These are phyloP conservation scores for Globisporangium viniferum DNA, from an alignment of 352 stramenopile genomes.

Conservation along the genomic window DNA sequence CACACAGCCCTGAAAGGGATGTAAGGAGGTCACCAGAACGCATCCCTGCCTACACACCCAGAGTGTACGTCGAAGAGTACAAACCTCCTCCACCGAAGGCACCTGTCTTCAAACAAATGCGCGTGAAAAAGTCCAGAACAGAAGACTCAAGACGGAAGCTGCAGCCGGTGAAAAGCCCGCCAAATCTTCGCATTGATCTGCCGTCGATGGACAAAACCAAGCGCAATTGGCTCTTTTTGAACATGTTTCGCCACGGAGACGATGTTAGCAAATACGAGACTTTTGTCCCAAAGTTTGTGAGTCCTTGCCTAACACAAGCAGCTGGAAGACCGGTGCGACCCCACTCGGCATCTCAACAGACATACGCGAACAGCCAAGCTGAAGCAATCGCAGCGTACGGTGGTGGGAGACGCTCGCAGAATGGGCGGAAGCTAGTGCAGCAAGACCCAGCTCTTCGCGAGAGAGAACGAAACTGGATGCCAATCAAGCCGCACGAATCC, in stretches of 20 bases:
- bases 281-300: conserved; percentile 37
- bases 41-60: conserved; percentile 1
- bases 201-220: conserved; percentile 60
- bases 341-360: conserved; percentile 16
- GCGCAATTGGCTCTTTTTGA: conserved; percentile 71
- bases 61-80: conserved; percentile 26
- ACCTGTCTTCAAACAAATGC: conserved; percentile 34
- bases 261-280: conserved; percentile 63
- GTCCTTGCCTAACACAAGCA: neutral
- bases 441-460: conserved; percentile 21
- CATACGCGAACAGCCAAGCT: conserved; percentile 19
- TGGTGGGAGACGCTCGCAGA: conserved; percentile 1
- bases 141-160: conserved; percentile 31
- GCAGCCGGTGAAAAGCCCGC: conserved; percentile 46
- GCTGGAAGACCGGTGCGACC: conserved; percentile 5
- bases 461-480: conserved; percentile 58
- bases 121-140: conserved; percentile 20
- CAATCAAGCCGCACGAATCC: conserved; percentile 39
- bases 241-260: conserved; percentile 78
- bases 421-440: conserved; percentile 27
- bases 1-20: neutral
- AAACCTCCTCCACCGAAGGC: conserved; percentile 36
- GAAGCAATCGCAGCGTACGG: conserved; percentile 15
- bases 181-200: conserved; percentile 47
- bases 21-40: conserved; percentile 7